Base-by-base conservation (phyloP, 306 rosid species). In the Trifolium fragiferum region DNA sequence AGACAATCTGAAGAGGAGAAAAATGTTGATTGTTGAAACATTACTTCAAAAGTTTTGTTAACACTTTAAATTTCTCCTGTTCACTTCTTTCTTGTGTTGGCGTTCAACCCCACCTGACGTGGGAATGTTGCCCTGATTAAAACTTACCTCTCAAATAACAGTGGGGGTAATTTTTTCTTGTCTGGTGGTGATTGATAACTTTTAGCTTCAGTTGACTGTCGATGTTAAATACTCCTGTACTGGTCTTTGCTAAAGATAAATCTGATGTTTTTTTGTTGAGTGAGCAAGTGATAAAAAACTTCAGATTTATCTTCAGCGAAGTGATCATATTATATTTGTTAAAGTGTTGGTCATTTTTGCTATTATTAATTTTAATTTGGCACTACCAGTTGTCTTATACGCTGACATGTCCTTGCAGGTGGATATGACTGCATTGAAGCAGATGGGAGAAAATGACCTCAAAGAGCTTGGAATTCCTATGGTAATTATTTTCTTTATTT, bases 381-480 rank as follows among this genome's bases (percentile, higher is more conserved):
- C 18, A 16, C 43, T 60, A 40, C 54, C 47, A 43, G 20, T 40
- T 67, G 51, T 78, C 16, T 47, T 57, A 37, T 43, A 6, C 77
- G 25, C 54, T 81, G 70, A 5, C 43, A 7, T 40, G 57, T 41
- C 47, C 59, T 62, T 62, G 44, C 87, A 91, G 97, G 93, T 94
- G 76, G 99, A 94, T 87, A 86, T 94, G 96, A 65, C 95, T 74
- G 93, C 95, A 65, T 80, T 94, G 85, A 94, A 82, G 87, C 97
- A 92, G 83, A 94, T 94, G 99, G 92, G 97, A 60, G 97, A 94
- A 77, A 84, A 87, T 84, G 99, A 92, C 72, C 96, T 94, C 78
- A 94, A 92, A 74, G 97, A 92, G 87, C 92, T 92, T 65, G 99
- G 99, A 61, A 92, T 94, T 77, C 99, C 99, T 47, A 94, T 92